Evolutionary conservation across 257 asterid species (phyloP), one percentile per base, ranked within the genome.

Genomic region (Primulina tabacum): DNA sequence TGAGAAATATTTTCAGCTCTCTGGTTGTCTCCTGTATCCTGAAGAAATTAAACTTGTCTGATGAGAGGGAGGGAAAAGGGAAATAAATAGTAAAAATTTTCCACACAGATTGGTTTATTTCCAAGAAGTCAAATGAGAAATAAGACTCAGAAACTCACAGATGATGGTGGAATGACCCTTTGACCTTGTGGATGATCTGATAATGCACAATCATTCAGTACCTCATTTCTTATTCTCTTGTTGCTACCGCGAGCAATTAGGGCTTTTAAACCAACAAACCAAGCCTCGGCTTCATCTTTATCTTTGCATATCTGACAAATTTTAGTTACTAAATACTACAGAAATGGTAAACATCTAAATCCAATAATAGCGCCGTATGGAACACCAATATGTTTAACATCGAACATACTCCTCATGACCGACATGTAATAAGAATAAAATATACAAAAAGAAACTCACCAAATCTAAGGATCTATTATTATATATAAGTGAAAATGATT

Each of bases 241-340:
- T 64, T 71, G 90, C 81, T 71, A 76, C 85, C 77, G 33, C 84
- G 87, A 2, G 86, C 74, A 50, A 90, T 81, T 59, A 92, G 78
- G 73, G 96, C 93, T 80, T 90, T 90, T 71, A 92, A 82, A 78
- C 95, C 97, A 12, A 64, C 74, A 75, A 92, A 84, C 98, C 98
- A 92, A 38, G 84, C 93, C 86, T 92, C 98, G 16, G 97, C 97
- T 82, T 92, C 98, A 59, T 88, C 98, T 80, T 90, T 92, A 75
- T 92, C 98, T 81, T 92, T 92, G 65, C 98, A 92, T 76, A 92
- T 92, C 97, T 92, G 83, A 43, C 58, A 69, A 74, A 17, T 6
- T 32, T 55, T 37, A 30, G 70, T 60, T 62, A 60, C 61, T 29
- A 71, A 71, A 62, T 33, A 55, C 26, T 64, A 71, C 63, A 52